These are phyloP conservation scores for Penicillium sp. DNA, from an alignment of 2,329 filamentous ascomycete species.

Conservation along the genomic window DNA sequence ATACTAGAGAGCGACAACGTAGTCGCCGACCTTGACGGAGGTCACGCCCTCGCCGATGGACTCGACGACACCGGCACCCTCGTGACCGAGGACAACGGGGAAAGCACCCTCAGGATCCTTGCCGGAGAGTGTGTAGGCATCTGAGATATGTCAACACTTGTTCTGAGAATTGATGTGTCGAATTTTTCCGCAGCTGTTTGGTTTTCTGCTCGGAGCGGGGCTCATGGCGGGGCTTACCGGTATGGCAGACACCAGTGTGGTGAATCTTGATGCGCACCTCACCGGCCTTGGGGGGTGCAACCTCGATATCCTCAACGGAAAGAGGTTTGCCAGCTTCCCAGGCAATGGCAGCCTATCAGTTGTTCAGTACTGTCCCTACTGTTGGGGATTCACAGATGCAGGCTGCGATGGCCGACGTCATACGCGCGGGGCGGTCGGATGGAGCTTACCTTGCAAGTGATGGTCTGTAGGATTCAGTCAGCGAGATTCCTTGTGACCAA, in stretches of 20 bases:
- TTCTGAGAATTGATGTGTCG: neutral
- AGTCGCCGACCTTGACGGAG: constrained; percentile 88
- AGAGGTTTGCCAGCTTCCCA: constrained; percentile 95
- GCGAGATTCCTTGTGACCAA: neutral
- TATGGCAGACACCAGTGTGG: constrained; percentile 99
- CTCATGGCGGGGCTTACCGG: constrained; percentile 57
- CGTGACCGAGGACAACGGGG: constrained; percentile 83
- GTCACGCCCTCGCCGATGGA: constrained; percentile 93
- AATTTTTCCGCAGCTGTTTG: neutral
- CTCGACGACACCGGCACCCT: constrained; percentile 89
- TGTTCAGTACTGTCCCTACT: neutral
- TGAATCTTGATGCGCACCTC: constrained; percentile 97
- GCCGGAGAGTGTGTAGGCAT: constrained; percentile 91
- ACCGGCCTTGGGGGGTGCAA: constrained; percentile 80
- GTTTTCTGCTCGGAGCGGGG: constrained; percentile 5
- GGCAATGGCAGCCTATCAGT: constrained; percentile 76
- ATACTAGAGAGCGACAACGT: constrained; percentile 85
- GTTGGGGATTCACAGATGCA: constrained; percentile 17
- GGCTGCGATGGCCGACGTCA: constrained; percentile 15
- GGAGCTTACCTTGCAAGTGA: constrained; percentile 72
- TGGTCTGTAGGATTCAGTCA: constrained; percentile 60
- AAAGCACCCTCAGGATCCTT: constrained; percentile 97
- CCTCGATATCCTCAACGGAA: constrained; percentile 87
- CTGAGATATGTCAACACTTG: constrained; percentile 44
- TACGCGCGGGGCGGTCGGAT: constrained; percentile 9